Evolutionary conservation across 805 yeast species (phyloP), one percentile per base, ranked within the genome.

Genomic region (Pichia eremophila): DNA sequence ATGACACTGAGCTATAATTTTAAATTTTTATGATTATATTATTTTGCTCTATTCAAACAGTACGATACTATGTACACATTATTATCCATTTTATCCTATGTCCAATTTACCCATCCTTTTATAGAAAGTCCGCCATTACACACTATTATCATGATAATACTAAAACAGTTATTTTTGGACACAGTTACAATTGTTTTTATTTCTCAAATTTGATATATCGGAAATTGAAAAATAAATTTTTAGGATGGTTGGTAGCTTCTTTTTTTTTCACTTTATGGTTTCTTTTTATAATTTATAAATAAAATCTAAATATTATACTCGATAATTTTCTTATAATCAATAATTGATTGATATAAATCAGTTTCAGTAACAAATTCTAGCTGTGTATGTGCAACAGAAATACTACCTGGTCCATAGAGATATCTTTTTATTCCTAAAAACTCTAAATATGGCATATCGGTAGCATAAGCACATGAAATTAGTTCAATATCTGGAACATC

Each of bases 341-440:
- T 5, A 14, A 38, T 41, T 6, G 35, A n/a, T 12, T 44, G 32
- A 28, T 43, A 36, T 2, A 34, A 15, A 15, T 43, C 41, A 19
- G 41, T 17, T 37, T 8, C 36, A 0, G 39, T 27, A 17, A 79
- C 73, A 49, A 61, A 72, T 61, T 79, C 85, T 45, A 73, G 59
- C 46, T 71, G 78, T 4, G 76, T 70, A 55, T 79, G 85, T 0
- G 85, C 84, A 32, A 74, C 77, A 35, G 63, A 67, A 39, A 79
- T 78, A 4, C 78, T 62, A 2, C 86, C 86, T 3, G 86, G 84
- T 0, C 86, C 86, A 53, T 78, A 80, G 10, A 81, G 62, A 55
- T 76, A 79, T 53, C 75, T 65, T 48, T 65, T 67, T 51, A 64
- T 65, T 8, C 63, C 63, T 12, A 52, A 40, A 10, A 49, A 46